Percentiles rank a stretch among this genome's conserved stretches.
phyloP scores from a whole-genome alignment of 2,329 filamentous ascomycete species.

The Aspergillus persii region DNA sequence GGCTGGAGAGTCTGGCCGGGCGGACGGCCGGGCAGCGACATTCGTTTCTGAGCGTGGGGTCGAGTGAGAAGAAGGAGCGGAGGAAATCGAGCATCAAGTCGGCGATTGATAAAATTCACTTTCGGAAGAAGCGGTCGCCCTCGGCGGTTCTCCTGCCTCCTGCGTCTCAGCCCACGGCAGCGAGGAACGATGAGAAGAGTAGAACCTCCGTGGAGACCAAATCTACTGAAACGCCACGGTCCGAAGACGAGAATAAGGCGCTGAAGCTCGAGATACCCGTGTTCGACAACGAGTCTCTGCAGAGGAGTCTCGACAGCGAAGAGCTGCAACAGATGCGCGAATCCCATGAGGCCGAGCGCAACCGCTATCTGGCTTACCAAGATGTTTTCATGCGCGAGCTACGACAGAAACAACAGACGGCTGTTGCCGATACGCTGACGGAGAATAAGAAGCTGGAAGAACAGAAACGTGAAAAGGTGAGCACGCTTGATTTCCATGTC shows the following conservation, averaged over 20 bases:
- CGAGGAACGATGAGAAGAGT: slow-evolving; percentile 26
- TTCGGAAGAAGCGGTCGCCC: slow-evolving; percentile 33
- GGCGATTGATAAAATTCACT: slow-evolving; percentile 36
- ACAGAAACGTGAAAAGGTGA: slow-evolving; percentile 40
- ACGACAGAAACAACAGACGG: slow-evolving; percentile 28
- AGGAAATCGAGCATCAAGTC: slow-evolving; percentile 32
- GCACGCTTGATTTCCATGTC: not conserved
- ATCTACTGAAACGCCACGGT: slow-evolving; percentile 2
- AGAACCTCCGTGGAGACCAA: slow-evolving; percentile 38
- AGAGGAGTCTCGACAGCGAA: slow-evolving; percentile 34
- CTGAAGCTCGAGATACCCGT: slow-evolving; percentile 33
- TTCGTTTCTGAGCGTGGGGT: slow-evolving; percentile 29
- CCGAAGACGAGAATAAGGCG: slow-evolving; percentile 18
- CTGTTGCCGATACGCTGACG: slow-evolving; percentile 28
- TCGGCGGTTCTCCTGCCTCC: slow-evolving; percentile 29
- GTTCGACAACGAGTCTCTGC: slow-evolving; percentile 34
- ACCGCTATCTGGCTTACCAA: slow-evolving; percentile 36
- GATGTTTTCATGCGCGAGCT: slow-evolving; percentile 30
- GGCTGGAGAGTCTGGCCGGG: slow-evolving; percentile 16
- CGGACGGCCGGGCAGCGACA: slow-evolving; percentile 18
- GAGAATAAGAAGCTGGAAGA: slow-evolving; percentile 33
- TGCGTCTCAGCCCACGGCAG: slow-evolving; percentile 26
- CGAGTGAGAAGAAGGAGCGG: slow-evolving; percentile 29
- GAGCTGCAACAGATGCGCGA: slow-evolving; percentile 32
- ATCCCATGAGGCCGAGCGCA: slow-evolving; percentile 28